Conservation (phyloP, 2,329 filamentous ascomycete genomes). For the Botrytis hyacinthi region DNA sequence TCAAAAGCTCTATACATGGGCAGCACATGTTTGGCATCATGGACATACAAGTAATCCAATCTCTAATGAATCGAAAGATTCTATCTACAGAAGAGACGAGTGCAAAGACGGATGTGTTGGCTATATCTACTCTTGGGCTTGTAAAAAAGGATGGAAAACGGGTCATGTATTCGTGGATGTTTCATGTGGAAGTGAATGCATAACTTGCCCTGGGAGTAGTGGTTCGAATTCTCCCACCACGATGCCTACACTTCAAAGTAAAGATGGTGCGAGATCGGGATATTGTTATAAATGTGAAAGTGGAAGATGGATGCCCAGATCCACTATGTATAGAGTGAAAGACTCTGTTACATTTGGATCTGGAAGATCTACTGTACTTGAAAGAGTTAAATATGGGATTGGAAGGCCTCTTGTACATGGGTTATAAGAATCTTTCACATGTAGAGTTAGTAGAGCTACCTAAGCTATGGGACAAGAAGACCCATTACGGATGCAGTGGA, state of each 20-base stretch:
- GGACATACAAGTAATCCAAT: neutral
- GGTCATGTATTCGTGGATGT: neutral
- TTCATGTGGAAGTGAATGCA: neutral
- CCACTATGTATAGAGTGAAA: neutral
- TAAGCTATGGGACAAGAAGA: neutral
- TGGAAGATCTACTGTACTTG: neutral
- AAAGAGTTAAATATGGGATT: neutral
- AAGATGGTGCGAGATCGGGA: neutral
- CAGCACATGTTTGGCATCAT: neutral
- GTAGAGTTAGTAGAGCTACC: no score
- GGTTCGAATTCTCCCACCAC: neutral
- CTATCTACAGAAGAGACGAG: neutral
- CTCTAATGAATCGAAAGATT: neutral
- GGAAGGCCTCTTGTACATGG: no score
- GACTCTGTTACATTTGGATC: neutral
- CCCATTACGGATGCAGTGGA: neutral
- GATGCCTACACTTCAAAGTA: neutral
- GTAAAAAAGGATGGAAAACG: neutral
- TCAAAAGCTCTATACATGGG: neutral
- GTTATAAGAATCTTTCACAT: neutral
- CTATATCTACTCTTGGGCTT: neutral
- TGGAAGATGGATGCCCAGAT: neutral
- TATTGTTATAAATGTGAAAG: neutral
- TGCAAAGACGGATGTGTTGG: neutral
- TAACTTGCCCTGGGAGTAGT: neutral